Base-by-base conservation (phyloP, 1,139 yeast genomes). In the Debaryomyces subglobosus region DNA sequence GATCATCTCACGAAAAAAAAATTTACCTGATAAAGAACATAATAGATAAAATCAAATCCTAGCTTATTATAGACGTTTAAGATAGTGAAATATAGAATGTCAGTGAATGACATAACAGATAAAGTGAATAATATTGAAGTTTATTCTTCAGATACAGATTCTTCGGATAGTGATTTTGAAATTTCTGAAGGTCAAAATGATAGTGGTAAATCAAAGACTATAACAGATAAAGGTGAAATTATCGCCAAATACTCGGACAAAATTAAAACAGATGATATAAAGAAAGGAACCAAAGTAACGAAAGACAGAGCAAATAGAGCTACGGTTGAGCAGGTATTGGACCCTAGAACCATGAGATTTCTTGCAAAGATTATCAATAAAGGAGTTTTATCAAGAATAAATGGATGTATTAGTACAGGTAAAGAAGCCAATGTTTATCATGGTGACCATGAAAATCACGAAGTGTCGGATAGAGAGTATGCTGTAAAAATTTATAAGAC, bases 351-450 rank as follows among this genome's bases (percentile, higher is more conserved):
- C 0, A 78, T 94, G 74, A 75, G 83, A 60, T 92, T 92, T 62
- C 72, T 95, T 52, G 84, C 85, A 47, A 90, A 89, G 53, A 78
- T 95, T 66, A 85, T 90, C 64, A 88, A 85, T 62, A 85, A 87
- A 58, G 96, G 97, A 3, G 78, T 88, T 12, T 82, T 95, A 29
- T 82, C 94, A 7, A 84, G 89, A 57, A 86, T 95, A 60, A 90
- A 92, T 60, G 99, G 99, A 6, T 94, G 99, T 64, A 79, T 95
- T 44, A 85, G 96, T 60, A 95, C 99, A 0, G 99, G 99, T 38
- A 95, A 95, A 66, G 99, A 95, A 66, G 99, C 99, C 23, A 95
- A 95, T 64, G 98, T 95, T 3, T 95, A 95, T 64, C 97, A 92
- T 64, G 98, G 96, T 0, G 83, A 83, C 56, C 86, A 89, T 49